A percentile compares a stretch with the other conserved stretches of the same genome.
phyloP scores from a whole-genome alignment of 2,329 filamentous ascomycete species.

The Aspergillus brasiliensis region DNA sequence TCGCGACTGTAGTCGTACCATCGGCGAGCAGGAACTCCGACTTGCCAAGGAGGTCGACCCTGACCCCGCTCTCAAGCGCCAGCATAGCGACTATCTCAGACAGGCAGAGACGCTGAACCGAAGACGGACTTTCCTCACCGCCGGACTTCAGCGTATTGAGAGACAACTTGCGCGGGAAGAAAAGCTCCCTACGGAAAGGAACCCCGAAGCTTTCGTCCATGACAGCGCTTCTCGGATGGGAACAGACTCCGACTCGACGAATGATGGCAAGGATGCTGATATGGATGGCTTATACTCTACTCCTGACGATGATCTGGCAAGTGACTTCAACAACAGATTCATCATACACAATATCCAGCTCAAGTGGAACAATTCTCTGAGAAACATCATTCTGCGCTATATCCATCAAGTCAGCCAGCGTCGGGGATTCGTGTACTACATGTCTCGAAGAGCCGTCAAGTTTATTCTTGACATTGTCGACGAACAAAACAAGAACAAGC shows the following conservation, averaged over 20 bases:
- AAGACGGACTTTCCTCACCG: conserved; percentile 61
- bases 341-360: conserved; percentile 96
- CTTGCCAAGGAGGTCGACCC: conserved; percentile 58
- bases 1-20: conserved; percentile 68
- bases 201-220: conserved; percentile 23
- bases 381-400: conserved; percentile 95
- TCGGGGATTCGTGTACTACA: conserved; percentile 95
- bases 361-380: conserved; percentile 96
- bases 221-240: conserved; percentile 32
- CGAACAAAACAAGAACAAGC: conserved; percentile 78
- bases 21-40: conserved; percentile 74
- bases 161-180: conserved; percentile 46
- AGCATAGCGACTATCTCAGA: conserved; percentile 54
- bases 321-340: conserved; percentile 97
- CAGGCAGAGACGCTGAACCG: conserved; percentile 60
- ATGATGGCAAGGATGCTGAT: conserved; percentile 58
- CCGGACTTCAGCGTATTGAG: conserved; percentile 61
- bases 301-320: conserved; percentile 77
- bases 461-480: conserved; percentile 98
- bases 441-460: conserved; percentile 92
- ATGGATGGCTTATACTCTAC: conserved; percentile 65
- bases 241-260: conserved; percentile 45
- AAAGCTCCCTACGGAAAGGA: conserved; percentile 55
- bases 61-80: conserved; percentile 43
- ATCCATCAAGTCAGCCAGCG: conserved; percentile 96